Evolutionary conservation across 352 stramenopile genomes (phyloP).

Genomic region (Globisporangium parvum): DNA sequence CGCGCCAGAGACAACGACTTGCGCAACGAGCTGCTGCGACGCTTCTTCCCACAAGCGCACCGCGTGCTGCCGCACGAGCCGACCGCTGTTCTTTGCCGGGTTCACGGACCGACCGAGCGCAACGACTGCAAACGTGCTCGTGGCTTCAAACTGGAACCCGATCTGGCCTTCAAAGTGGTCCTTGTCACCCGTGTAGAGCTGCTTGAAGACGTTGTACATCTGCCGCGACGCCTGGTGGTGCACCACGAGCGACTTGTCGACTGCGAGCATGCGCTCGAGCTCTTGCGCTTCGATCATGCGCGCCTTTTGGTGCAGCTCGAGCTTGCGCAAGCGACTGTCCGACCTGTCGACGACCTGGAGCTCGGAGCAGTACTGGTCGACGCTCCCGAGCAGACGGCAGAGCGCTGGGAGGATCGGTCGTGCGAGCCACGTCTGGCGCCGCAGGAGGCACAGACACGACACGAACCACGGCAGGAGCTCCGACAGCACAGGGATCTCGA

Average conservation of each 20-base stretch:
- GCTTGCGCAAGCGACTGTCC: slow-evolving; percentile 50
- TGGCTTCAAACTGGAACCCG: slow-evolving; percentile 86
- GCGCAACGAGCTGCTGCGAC: slow-evolving; percentile 58
- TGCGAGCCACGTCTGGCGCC: slow-evolving; percentile 74
- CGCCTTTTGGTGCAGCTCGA: slow-evolving; percentile 57
- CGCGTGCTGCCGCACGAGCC: slow-evolving; percentile 61
- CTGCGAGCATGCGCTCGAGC: slow-evolving; percentile 42
- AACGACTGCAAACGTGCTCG: slow-evolving; percentile 75
- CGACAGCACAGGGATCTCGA: slow-evolving; percentile 47
- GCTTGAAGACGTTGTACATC: slow-evolving; percentile 85
- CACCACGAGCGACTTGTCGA: slow-evolving; percentile 38
- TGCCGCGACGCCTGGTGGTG: slow-evolving; percentile 54
- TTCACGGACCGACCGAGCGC: slow-evolving; percentile 79
- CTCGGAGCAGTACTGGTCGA: slow-evolving; percentile 76
- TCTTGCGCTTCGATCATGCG: slow-evolving; percentile 61
- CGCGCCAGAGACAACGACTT: slow-evolving; percentile 49
- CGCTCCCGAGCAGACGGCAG: slow-evolving; percentile 47
- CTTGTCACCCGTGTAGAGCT: slow-evolving; percentile 86
- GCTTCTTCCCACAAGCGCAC: slow-evolving; percentile 83
- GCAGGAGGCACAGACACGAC: slow-evolving; percentile 69
- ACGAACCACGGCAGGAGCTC: slow-evolving; percentile 75
- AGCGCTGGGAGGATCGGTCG: slow-evolving; percentile 60
- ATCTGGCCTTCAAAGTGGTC: slow-evolving; percentile 89
- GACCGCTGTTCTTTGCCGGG: slow-evolving; percentile 46
- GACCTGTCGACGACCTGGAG: slow-evolving; percentile 53